These are phyloP conservation scores for Hypoxylon sp. DNA, from an alignment of 2,329 filamentous ascomycete species.

Conservation along the genomic window DNA sequence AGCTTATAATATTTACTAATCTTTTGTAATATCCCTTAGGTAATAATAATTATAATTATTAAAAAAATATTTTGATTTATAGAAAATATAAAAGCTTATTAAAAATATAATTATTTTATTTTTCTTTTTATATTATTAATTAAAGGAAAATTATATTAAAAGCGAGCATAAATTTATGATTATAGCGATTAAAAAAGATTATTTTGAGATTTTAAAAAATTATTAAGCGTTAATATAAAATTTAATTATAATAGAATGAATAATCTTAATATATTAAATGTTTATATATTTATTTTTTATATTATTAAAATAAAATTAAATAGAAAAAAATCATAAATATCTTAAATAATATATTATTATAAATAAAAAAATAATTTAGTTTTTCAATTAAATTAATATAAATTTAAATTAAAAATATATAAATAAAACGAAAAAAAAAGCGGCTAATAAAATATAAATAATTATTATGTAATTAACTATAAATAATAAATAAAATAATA, in stretches of 20 bases:
- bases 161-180: not conserved
- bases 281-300: not conserved
- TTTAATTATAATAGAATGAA: not conserved
- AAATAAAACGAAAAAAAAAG: no score
- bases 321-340: no score
- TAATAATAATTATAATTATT: not conserved
- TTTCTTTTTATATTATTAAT: not conserved
- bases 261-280: not conserved
- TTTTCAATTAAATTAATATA: slow-evolving; percentile 1
- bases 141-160: not conserved
- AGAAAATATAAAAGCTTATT: not conserved
- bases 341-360: not conserved
- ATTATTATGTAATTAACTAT: not conserved
- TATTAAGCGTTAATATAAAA: not conserved
- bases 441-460: not conserved
- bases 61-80: not conserved
- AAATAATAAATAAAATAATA: not conserved
- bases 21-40: not conserved
- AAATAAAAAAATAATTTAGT: not conserved
- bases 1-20: not conserved
- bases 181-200: not conserved
- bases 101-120: not conserved
- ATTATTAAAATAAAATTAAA: not conserved
- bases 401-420: not conserved
- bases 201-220: no score